phyloP scores from a whole-genome alignment of 1,284 basidiomycete genomes.

The Ustilago bromivora region DNA sequence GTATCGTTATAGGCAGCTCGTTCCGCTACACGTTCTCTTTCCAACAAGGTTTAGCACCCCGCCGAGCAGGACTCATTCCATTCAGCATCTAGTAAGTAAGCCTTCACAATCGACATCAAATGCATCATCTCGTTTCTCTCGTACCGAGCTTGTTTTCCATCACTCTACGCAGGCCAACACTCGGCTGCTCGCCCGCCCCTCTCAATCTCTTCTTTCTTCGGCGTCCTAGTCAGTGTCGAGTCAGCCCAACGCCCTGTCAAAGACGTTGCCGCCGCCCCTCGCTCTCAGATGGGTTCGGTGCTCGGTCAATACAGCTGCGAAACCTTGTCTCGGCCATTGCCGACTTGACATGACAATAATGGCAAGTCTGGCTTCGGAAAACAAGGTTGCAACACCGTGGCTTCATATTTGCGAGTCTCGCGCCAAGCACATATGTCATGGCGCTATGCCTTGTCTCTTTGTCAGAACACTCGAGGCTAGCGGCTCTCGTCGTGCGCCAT shows the following conservation, averaged over 20 bases:
- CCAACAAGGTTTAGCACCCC: background rate
- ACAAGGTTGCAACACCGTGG: background rate
- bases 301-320: slow-evolving; percentile 18
- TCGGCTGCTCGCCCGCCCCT: background rate
- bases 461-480: too few relatives aligned
- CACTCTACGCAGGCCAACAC: background rate
- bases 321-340: slow-evolving; percentile 31
- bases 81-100: slow-evolving; percentile 24
- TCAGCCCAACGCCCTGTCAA: background rate
- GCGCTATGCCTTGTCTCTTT: too few relatives aligned
- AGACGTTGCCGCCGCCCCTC: background rate
- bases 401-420: background rate
- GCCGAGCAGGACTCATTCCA: slow-evolving; percentile 18
- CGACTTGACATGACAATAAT: background rate
- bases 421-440: background rate
- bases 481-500: background rate
- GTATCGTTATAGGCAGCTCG: slow-evolving; percentile 17
- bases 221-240: slow-evolving; percentile 9
- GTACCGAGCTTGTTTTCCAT: slow-evolving; percentile 15
- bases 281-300: slow-evolving; percentile 11
- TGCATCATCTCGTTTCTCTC: slow-evolving; percentile 4
- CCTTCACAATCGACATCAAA: slow-evolving; percentile 5
- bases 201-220: background rate
- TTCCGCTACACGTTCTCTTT: slow-evolving; percentile 7
- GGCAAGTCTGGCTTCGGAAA: background rate